Evolutionary conservation across 2,329 filamentous ascomycete genomes (phyloP).

Genomic region (Fusarium bactridioides): DNA sequence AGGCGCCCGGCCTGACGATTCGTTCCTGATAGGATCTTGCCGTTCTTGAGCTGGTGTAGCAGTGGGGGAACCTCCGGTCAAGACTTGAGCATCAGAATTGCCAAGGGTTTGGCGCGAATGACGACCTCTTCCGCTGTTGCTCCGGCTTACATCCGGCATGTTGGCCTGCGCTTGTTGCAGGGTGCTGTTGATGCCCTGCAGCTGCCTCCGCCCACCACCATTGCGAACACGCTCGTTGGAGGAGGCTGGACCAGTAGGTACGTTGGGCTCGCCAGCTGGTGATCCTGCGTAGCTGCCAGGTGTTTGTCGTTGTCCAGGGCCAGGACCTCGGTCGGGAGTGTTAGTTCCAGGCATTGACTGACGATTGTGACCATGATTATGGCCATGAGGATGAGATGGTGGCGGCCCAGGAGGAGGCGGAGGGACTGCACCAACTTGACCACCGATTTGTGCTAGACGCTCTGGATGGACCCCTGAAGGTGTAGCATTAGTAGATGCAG

Average conservation of each 20-base stretch:
- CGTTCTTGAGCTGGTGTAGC: slow-evolving; percentile 60
- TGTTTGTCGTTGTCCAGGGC: slow-evolving; percentile 37
- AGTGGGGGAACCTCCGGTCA: slow-evolving; percentile 61
- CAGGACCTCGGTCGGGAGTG: slow-evolving; percentile 44
- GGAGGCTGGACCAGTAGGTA: slow-evolving; percentile 49
- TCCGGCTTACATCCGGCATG: slow-evolving; percentile 49
- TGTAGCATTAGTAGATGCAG: slow-evolving; percentile 38
- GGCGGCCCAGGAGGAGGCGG: slow-evolving; percentile 47
- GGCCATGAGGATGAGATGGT: slow-evolving; percentile 32
- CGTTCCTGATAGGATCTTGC: slow-evolving; percentile 53
- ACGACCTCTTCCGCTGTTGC: slow-evolving; percentile 47
- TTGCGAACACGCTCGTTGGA: slow-evolving; percentile 47
- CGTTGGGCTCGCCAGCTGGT: slow-evolving; percentile 39
- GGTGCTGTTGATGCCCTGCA: slow-evolving; percentile 67
- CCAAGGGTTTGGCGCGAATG: slow-evolving; percentile 55
- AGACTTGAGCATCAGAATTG: slow-evolving; percentile 64
- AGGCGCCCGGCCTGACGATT: slow-evolving; percentile 46
- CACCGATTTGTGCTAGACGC: slow-evolving; percentile 57
- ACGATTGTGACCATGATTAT: slow-evolving; percentile 39
- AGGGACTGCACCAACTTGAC: slow-evolving; percentile 32
- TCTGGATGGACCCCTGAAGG: slow-evolving; percentile 58
- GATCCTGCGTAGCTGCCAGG: slow-evolving; percentile 35
- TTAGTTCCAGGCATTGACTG: slow-evolving; percentile 44
- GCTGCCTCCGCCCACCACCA: slow-evolving; percentile 59
- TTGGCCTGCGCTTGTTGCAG: slow-evolving; percentile 60